Evolutionary conservation across 2,329 filamentous ascomycete species (phyloP).

Genomic region (Fusarium gaditjirri): DNA sequence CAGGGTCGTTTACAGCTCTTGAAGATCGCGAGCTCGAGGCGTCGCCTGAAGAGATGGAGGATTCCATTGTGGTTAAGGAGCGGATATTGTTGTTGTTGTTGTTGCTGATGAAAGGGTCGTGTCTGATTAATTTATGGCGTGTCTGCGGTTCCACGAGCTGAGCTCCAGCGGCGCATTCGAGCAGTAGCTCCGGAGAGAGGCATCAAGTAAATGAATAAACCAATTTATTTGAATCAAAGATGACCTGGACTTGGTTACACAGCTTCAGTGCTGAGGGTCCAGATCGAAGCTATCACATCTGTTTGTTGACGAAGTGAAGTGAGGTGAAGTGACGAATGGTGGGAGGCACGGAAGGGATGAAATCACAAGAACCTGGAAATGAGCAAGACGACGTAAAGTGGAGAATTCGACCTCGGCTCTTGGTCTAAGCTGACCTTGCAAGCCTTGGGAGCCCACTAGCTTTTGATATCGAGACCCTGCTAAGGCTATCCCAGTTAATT

Average conservation of each 20-base stretch:
- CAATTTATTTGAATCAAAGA: background rate
- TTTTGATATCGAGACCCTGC: slow-evolving; percentile 19
- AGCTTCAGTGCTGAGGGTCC: slow-evolving; percentile 19
- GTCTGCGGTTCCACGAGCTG: slow-evolving; percentile 39
- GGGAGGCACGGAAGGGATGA: slow-evolving; percentile 24
- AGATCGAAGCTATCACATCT: slow-evolving; percentile 28
- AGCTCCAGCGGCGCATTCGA: slow-evolving; percentile 43
- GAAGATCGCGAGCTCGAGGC: slow-evolving; percentile 36
- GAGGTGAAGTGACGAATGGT: background rate
- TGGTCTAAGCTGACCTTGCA: slow-evolving; percentile 1
- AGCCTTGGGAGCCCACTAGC: background rate
- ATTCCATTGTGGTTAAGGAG: slow-evolving; percentile 34
- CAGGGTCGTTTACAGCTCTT: slow-evolving; percentile 63
- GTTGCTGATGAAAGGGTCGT: slow-evolving; percentile 11
- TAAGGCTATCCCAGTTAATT: slow-evolving; percentile 33
- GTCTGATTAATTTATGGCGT: slow-evolving; percentile 13
- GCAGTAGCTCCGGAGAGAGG: slow-evolving; percentile 23
- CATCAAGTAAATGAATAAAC: slow-evolving; percentile 33
- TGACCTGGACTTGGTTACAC: background rate
- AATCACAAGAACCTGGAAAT: slow-evolving; percentile 40
- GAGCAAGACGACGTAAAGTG: slow-evolving; percentile 34
- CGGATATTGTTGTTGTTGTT: background rate
- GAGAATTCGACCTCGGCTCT: slow-evolving; percentile 34
- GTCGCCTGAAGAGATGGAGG: slow-evolving; percentile 36
- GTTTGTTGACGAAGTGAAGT: background rate